Conservation (phyloP, 2,329 filamentous ascomycete genomes). For the Pestalotiopsis sp. region DNA sequence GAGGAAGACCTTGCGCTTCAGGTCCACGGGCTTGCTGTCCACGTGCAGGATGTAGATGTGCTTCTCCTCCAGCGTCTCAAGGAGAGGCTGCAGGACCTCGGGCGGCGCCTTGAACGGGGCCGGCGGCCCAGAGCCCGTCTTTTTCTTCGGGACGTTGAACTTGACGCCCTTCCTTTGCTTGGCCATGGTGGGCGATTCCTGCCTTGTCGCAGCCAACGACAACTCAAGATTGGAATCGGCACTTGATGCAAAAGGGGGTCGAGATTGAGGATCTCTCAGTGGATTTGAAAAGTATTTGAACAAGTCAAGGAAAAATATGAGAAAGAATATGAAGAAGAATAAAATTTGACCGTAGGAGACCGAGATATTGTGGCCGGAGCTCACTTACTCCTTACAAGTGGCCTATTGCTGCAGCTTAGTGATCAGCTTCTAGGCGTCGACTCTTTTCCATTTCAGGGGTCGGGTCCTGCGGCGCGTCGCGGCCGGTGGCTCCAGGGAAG, state of each 20-base stretch:
- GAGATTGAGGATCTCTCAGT: neutral
- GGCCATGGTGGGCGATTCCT: slow-evolving; percentile 21
- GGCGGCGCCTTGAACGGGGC: slow-evolving; percentile 71
- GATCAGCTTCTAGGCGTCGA: neutral
- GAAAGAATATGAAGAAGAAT: neutral
- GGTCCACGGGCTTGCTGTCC: slow-evolving; percentile 66
- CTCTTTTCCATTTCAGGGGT: neutral
- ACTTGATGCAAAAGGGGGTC: neutral
- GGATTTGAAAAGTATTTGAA: too few species aligned
- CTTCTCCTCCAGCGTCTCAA: slow-evolving; percentile 63
- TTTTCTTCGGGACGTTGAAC: slow-evolving; percentile 22
- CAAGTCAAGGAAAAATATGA: too few species aligned
- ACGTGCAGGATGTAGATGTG: slow-evolving; percentile 86
- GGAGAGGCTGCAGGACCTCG: slow-evolving; percentile 64
- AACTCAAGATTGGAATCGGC: neutral
- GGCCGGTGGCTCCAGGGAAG: neutral
- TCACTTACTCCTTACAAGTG: slow-evolving; percentile 4
- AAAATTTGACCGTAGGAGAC: neutral
- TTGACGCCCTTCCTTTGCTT: slow-evolving; percentile 27
- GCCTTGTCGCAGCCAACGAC: neutral
- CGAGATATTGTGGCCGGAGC: slow-evolving; percentile 23
- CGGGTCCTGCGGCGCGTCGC: neutral
- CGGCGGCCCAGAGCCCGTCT: slow-evolving; percentile 44
- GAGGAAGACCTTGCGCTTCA: slow-evolving; percentile 83
- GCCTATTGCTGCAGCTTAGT: neutral